phyloP scores from a whole-genome alignment of 2,329 filamentous ascomycete species.

The Fusarium proliferatum region DNA sequence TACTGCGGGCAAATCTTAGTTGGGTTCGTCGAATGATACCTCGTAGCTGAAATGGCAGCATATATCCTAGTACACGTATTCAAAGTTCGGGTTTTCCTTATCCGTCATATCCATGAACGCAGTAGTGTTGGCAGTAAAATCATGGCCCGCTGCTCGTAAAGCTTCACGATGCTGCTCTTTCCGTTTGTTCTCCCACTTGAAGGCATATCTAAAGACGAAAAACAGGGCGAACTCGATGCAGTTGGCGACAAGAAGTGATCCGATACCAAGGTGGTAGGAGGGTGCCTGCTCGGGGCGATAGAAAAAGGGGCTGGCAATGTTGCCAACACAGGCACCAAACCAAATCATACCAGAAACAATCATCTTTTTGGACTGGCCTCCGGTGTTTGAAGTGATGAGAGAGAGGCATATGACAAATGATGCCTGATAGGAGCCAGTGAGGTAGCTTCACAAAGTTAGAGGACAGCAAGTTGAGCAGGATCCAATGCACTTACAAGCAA shows the following conservation, averaged over 20 bases:
- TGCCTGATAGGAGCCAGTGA: conserved; percentile 54
- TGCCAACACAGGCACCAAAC: conserved; percentile 69
- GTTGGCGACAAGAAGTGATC: conserved; percentile 55
- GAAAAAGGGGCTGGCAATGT: conserved; percentile 72
- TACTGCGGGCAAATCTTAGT: neutral
- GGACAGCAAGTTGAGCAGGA: neutral
- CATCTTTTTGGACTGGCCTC: conserved; percentile 71
- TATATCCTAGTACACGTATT: conserved; percentile 51
- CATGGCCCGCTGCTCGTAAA: conserved; percentile 42
- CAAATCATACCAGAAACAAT: conserved; percentile 71
- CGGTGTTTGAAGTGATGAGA: conserved; percentile 61
- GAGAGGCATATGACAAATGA: conserved; percentile 56
- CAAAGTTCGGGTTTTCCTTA: conserved; percentile 56
- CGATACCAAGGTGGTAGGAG: conserved; percentile 54
- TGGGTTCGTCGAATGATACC: neutral
- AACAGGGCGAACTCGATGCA: conserved; percentile 53
- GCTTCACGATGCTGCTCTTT: conserved; percentile 51
- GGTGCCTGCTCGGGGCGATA: conserved; percentile 65
- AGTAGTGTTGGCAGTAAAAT: conserved; percentile 49
- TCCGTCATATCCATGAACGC: conserved; percentile 57
- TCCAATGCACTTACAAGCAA: conserved; percentile 56
- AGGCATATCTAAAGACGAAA: conserved; percentile 52
- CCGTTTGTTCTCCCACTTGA: conserved; percentile 54
- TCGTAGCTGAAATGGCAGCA: neutral
- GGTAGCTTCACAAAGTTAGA: conserved; percentile 39